Evolutionary conservation across 768 basidiomycete genomes (phyloP).

Genomic region (Termitomyces sp.): DNA sequence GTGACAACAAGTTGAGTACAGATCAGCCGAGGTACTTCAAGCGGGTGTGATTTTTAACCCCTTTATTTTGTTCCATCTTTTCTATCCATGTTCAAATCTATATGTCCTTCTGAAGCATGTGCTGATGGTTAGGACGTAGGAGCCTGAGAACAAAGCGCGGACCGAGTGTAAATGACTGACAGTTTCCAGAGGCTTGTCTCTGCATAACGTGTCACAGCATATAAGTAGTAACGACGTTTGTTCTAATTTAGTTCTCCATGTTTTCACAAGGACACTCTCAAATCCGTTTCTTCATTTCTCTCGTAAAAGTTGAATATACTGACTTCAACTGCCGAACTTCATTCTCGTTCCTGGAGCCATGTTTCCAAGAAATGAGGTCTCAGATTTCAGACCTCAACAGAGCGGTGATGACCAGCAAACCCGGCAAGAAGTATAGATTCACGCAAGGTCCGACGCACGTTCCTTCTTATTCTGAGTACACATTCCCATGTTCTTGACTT

Average conservation of each 20-base stretch:
- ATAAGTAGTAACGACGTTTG: no score
- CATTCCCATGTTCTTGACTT: background rate
- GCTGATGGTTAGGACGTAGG: background rate
- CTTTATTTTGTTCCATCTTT: background rate
- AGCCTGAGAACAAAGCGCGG: background rate
- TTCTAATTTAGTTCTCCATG: no score
- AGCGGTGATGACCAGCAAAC: background rate
- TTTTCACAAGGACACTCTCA: no score
- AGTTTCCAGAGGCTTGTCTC: no score
- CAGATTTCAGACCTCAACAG: background rate
- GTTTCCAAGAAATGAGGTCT: background rate
- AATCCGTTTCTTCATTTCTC: no score
- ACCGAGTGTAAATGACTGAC: no score
- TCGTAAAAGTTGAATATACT: background rate
- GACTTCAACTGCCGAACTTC: background rate
- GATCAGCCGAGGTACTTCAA: background rate
- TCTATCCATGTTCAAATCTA: background rate
- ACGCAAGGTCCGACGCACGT: background rate
- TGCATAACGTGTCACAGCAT: no score
- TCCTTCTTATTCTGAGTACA: background rate
- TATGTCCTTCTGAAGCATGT: background rate
- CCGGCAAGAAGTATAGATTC: background rate
- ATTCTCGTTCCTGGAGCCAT: background rate
- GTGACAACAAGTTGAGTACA: background rate
- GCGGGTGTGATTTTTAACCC: background rate